These are phyloP conservation scores for Bruguiera parviflora DNA, from an alignment of 345 rosid genomes.

Conservation along the genomic window DNA sequence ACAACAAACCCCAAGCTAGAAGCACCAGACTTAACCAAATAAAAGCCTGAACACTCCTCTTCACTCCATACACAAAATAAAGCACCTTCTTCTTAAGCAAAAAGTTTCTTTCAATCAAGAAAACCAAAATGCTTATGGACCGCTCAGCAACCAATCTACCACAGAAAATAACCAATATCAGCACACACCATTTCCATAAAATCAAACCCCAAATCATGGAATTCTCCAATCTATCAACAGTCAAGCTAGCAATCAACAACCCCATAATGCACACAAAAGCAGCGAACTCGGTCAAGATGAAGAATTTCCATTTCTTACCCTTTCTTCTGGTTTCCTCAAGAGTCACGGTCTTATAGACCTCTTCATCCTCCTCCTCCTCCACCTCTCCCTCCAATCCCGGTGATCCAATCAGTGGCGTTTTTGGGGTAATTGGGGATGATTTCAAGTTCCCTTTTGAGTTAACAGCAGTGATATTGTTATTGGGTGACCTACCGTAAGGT, in stretches of 20 bases:
- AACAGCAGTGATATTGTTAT: conserved; percentile 6
- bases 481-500: conserved; percentile 32
- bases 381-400: conserved; percentile 27
- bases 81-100: conserved; percentile 60
- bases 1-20: conserved; percentile 50
- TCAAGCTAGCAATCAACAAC: conserved; percentile 36
- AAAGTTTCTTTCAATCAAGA: conserved; percentile 53
- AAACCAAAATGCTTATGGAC: conserved; percentile 44
- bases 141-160: conserved; percentile 51
- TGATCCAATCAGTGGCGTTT: conserved; percentile 44
- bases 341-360: conserved; percentile 39
- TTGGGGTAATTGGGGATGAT: conserved; percentile 45
- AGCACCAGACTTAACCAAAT: conserved; percentile 50
- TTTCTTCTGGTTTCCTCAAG: conserved; percentile 21
- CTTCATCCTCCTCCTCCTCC: conserved; percentile 45
- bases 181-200: conserved; percentile 58
- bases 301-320: conserved; percentile 30
- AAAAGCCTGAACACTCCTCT: conserved; percentile 45
- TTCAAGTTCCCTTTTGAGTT: conserved; percentile 30
- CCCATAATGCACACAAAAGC: conserved; percentile 29
- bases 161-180: conserved; percentile 43
- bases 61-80: conserved; percentile 57
- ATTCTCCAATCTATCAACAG: conserved; percentile 25
- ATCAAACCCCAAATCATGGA: conserved; percentile 37
- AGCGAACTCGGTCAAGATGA: conserved; percentile 28